Base-by-base conservation (phyloP, 2,329 filamentous ascomycete species). In the Didymella arachidicola region DNA sequence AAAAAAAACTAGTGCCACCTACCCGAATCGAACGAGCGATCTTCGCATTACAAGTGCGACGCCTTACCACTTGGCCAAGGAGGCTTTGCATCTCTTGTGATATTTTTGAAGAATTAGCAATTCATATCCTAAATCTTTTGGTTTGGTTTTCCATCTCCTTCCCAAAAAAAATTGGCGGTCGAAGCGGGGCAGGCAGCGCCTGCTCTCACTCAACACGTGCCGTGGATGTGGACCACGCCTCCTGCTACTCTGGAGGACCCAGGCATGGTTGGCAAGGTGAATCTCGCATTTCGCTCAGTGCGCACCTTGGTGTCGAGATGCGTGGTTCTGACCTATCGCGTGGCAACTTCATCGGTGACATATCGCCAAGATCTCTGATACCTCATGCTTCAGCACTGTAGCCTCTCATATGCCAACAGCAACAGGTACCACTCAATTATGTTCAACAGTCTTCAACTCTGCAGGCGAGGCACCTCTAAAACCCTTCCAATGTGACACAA, bases 331-430 rank as follows among this genome's bases (percentile, higher is more conserved):
- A 16, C 39, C 39, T 26, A 42, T 42, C 22, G 11, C 39, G 39
- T 25, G 25, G 22, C 22, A 25, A n/a, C 22, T 42, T 22, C 36
- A 26, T 32, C 29, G 45, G 45, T 47, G 45, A 47, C 45, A 47
- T 52, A 65, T 52, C 62, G 67, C 67, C 67, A 70, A 70, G 67
- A 42, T 43, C 62, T 65, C 46, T 43, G 56, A 65, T 63, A 44
- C 32, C 46, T 39, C 18, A 34, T 62, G 65, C 63, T 53, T 64
- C 65, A 64, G 30, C 41, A 19, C 27, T 52, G 32, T 29, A 44
- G 34, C 47, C 14, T 46, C 39, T 7, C 29, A 38, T 45, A 48
- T 53, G 41, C 18, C 39, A 36, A 22, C 10, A 41, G 29, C 39
- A 36, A 22, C 10, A 41, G 29, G 36, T 29, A 45, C 54, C 34